Evolutionary conservation across 1,284 basidiomycete species (phyloP).

Genomic region (Coniferiporia weirii): DNA sequence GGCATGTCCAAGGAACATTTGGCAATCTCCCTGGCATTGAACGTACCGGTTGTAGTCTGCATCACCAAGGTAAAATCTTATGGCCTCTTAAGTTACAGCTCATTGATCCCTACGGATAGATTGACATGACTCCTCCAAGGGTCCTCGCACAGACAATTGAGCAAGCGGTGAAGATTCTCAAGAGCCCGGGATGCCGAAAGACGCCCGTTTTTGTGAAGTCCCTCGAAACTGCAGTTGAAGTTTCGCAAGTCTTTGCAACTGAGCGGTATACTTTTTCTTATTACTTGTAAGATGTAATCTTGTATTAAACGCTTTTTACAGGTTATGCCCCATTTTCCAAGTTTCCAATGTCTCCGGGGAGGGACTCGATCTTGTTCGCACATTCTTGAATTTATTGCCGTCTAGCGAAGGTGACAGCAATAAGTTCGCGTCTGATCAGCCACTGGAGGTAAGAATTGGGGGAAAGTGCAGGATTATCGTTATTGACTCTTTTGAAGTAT

Average conservation of each 20-base stretch:
- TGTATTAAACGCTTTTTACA: slow-evolving; percentile 26
- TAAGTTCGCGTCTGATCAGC: slow-evolving; percentile 79
- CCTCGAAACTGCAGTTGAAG: slow-evolving; percentile 71
- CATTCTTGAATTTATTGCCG: slow-evolving; percentile 82
- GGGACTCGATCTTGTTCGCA: slow-evolving; percentile 78
- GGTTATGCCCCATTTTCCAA: slow-evolving; percentile 90
- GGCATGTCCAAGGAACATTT: slow-evolving; percentile 99
- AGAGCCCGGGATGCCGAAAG: slow-evolving; percentile 89
- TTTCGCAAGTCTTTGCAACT: slow-evolving; percentile 67
- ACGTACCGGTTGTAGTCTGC: slow-evolving; percentile 90
- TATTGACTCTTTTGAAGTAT: slow-evolving; percentile 40
- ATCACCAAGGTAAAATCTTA: slow-evolving; percentile 75
- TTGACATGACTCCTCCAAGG: slow-evolving; percentile 96
- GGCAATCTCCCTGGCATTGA: slow-evolving; percentile 89
- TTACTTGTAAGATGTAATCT: background rate
- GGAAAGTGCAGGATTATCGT: background rate
- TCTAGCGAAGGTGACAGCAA: slow-evolving; percentile 78
- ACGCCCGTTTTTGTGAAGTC: slow-evolving; percentile 74
- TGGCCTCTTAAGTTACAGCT: background rate
- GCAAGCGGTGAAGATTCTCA: slow-evolving; percentile 90
- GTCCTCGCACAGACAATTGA: slow-evolving; percentile 87
- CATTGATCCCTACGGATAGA: slow-evolving; percentile 41
- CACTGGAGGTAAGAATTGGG: slow-evolving; percentile 64
- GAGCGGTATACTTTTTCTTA: slow-evolving; percentile 45
- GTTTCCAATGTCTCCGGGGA: slow-evolving; percentile 94